Evolutionary conservation across 352 stramenopile genomes (phyloP).

Genomic region (Phytophthora fragariaefolia): DNA sequence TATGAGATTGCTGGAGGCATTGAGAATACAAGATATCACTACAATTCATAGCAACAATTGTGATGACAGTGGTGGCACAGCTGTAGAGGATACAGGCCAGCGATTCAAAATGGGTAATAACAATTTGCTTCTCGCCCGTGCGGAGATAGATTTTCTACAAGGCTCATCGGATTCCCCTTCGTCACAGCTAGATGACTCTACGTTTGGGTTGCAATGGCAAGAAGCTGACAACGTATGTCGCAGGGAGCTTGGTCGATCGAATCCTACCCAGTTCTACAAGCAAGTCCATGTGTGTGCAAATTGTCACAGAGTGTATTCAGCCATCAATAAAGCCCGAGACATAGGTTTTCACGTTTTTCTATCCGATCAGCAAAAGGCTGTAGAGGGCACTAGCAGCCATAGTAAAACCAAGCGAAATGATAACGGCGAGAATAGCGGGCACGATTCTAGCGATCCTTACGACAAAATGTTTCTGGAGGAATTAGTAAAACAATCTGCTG

Average conservation of each 20-base stretch:
- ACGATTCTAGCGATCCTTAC: constrained; percentile 34
- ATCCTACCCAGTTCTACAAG: constrained; percentile 82
- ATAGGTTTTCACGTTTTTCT: constrained; percentile 45
- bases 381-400: background rate
- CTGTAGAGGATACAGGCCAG: constrained; percentile 51
- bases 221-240: constrained; percentile 69
- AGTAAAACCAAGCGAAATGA: background rate
- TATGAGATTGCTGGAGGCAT: constrained; percentile 11
- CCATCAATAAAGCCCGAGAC: constrained; percentile 60
- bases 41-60: constrained; percentile 10
- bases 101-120: constrained; percentile 83
- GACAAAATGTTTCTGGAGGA: constrained; percentile 75
- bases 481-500: constrained; percentile 58
- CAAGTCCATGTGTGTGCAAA: constrained; percentile 77
- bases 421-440: background rate
- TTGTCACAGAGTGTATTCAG: constrained; percentile 73
- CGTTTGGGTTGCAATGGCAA: constrained; percentile 59
- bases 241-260: constrained; percentile 64
- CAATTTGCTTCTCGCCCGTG: constrained; percentile 67
- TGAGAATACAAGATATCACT: constrained; percentile 7
- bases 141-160: constrained; percentile 62
- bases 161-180: background rate
- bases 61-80: constrained; percentile 7
- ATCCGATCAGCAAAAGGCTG: background rate
- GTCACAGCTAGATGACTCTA: constrained; percentile 16